Evolutionary conservation across 441 rosid genomes (phyloP), one percentile per base, ranked within the genome.

Genomic region (Adansonia gregorii): DNA sequence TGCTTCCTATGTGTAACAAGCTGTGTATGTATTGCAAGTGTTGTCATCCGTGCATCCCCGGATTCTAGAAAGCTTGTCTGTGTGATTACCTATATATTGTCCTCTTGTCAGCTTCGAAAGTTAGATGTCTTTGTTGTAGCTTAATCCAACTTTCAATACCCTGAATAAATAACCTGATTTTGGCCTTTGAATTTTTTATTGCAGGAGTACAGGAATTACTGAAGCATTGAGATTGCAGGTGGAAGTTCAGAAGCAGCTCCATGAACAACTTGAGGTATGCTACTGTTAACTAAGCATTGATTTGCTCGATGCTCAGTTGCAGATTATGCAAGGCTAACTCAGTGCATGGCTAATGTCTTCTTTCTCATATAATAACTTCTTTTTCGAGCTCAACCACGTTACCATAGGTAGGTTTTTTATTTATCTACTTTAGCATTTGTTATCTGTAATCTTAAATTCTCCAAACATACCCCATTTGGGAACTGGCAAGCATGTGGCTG

Each of bases 181-280:
- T 27, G 27, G 54, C 15, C 63, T 75, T 72, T 6, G 65, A n/a
- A 48, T 49, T 64, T 49, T 49, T 45, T 27, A 54, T 51, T 11
- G 74, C 89, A 94, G 98, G 86, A 88, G 89, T 83, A 86, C 87
- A 67, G 92, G 89, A 75, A 89, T 94, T 73, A 93, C 94, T 43
- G 97, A 93, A 89, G 95, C 98, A 76, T 77, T 94, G 86, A 85
- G 92, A 72, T 61, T 94, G 88, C 98, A 94, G 86, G 87, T 94
- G 89, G 93, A 93, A 82, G 97, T 94, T 77, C 98, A 94, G 83
- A 94, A 93, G 88, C 90, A 67, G 70, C 97, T 94, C 71, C 98
- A 94, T 27, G 98, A 93, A 86, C 98, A 94, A 83, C 97, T 93
- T 74, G 98, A 94, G 97, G 98, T 91, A 82, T 73, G 72, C 49